Evolutionary conservation across 2,329 filamentous ascomycete species (phyloP).

Genomic region (Aspergillus amoenus): DNA sequence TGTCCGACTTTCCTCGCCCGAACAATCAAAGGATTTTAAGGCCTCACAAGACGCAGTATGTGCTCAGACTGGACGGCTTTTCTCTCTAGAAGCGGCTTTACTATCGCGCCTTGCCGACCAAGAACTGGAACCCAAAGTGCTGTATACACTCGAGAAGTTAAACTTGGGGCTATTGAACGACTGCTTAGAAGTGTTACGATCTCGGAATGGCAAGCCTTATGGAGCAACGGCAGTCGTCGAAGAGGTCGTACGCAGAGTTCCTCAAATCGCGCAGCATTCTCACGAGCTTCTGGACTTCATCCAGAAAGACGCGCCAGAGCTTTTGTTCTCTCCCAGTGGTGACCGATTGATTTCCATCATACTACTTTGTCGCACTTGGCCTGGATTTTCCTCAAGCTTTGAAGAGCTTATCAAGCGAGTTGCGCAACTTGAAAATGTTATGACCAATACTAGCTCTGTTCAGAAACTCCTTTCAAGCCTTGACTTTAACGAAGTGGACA

Average conservation of each 20-base stretch:
- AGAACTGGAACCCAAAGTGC: slow-evolving; percentile 25
- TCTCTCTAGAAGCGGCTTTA: slow-evolving; percentile 53
- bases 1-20: slow-evolving; percentile 74
- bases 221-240: slow-evolving; percentile 62
- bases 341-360: slow-evolving; percentile 66
- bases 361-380: slow-evolving; percentile 52
- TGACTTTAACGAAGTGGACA: slow-evolving; percentile 36
- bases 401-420: slow-evolving; percentile 36
- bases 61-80: slow-evolving; percentile 67
- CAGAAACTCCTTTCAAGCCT: slow-evolving; percentile 40
- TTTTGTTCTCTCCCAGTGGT: slow-evolving; percentile 69
- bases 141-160: slow-evolving; percentile 37
- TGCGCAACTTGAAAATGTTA: slow-evolving; percentile 30
- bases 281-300: slow-evolving; percentile 54
- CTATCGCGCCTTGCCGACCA: slow-evolving; percentile 27
- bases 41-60: slow-evolving; percentile 70
- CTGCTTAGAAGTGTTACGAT: slow-evolving; percentile 51
- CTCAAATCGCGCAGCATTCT: slow-evolving; percentile 41
- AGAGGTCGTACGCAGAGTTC: slow-evolving; percentile 49
- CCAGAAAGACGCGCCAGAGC: slow-evolving; percentile 53
- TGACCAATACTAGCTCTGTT: slow-evolving; percentile 35
- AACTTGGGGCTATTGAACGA: slow-evolving; percentile 44
- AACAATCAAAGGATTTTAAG: slow-evolving; percentile 74
- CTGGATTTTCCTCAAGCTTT: slow-evolving; percentile 42
- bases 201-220: slow-evolving; percentile 65